Evolutionary conservation across 805 yeast genomes (phyloP).

Genomic region (Candida qinlingensis): DNA sequence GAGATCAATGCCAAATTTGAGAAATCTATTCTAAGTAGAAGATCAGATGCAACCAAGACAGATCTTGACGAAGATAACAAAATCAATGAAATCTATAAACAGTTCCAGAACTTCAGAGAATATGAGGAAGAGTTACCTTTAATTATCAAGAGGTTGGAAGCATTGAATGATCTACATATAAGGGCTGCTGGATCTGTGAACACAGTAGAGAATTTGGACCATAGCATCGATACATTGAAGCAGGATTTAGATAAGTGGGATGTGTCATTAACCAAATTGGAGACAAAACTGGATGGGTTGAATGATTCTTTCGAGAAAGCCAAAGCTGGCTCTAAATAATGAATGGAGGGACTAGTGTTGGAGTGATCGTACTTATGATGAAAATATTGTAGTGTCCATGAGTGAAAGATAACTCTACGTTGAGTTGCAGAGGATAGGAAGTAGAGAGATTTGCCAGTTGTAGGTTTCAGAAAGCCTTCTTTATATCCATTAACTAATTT

Average conservation of each 20-base stretch:
- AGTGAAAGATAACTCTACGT: too few species aligned
- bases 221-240: constrained; percentile 15
- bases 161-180: constrained; percentile 22
- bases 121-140: constrained; percentile 24
- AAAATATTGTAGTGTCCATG: too few species aligned
- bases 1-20: constrained; percentile 26
- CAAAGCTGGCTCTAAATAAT: background rate
- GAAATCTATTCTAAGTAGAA: constrained; percentile 20
- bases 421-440: too few species aligned
- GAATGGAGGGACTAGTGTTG: too few species aligned
- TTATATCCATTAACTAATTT: too few species aligned
- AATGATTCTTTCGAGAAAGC: constrained; percentile 14
- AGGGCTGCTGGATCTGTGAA: constrained; percentile 14
- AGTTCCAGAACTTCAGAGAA: constrained; percentile 12
- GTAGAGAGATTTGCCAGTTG: too few species aligned
- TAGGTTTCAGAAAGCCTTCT: too few species aligned
- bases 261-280: constrained; percentile 16
- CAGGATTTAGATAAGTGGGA: constrained; percentile 27
- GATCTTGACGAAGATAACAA: constrained; percentile 20
- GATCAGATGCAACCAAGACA: constrained; percentile 15
- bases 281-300: constrained; percentile 18
- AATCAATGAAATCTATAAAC: constrained; percentile 23
- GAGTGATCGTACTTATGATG: too few species aligned
- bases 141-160: constrained; percentile 23
- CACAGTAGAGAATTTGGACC: constrained; percentile 18